Conservation (phyloP, 192 early-diverging fungal genomes). For the Linnemannia exigua region DNA sequence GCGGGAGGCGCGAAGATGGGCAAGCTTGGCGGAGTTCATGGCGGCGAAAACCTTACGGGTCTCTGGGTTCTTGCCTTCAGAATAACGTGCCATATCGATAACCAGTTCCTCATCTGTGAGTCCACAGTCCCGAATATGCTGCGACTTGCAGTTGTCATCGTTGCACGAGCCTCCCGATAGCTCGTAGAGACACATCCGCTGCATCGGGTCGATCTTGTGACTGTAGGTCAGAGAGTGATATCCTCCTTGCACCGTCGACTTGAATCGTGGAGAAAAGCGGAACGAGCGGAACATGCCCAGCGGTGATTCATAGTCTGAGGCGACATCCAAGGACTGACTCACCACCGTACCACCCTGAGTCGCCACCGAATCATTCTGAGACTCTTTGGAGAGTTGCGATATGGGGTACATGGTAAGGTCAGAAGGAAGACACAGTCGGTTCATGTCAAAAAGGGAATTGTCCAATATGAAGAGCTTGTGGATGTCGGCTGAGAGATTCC, state of each 20-base stretch:
- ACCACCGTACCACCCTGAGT: background rate
- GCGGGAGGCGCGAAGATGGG: conserved; percentile 40
- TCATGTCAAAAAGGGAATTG: conserved; percentile 13
- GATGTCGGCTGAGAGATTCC: conserved; percentile 10
- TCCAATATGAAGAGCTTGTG: conserved; percentile 8
- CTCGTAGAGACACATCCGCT: conserved; percentile 49
- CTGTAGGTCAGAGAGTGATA: conserved; percentile 46
- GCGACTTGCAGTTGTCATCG: conserved; percentile 44
- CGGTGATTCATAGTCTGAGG: conserved; percentile 30
- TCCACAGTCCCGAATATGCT: conserved; percentile 36
- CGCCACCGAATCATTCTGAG: background rate
- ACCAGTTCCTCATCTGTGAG: conserved; percentile 45
- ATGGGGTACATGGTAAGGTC: conserved; percentile 13
- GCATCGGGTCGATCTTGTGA: conserved; percentile 45
- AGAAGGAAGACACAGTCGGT: conserved; percentile 28
- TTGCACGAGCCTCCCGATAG: conserved; percentile 48
- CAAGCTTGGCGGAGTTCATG: conserved; percentile 44
- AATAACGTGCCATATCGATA: conserved; percentile 52
- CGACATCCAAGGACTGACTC: background rate
- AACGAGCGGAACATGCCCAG: conserved; percentile 41
- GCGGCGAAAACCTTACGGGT: conserved; percentile 31
- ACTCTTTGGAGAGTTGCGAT: background rate
- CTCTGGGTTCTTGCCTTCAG: conserved; percentile 27
- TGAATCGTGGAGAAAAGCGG: conserved; percentile 30
- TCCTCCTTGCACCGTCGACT: conserved; percentile 6